phyloP scores from a whole-genome alignment of 345 rosid genomes.

The Mangifera indica region DNA sequence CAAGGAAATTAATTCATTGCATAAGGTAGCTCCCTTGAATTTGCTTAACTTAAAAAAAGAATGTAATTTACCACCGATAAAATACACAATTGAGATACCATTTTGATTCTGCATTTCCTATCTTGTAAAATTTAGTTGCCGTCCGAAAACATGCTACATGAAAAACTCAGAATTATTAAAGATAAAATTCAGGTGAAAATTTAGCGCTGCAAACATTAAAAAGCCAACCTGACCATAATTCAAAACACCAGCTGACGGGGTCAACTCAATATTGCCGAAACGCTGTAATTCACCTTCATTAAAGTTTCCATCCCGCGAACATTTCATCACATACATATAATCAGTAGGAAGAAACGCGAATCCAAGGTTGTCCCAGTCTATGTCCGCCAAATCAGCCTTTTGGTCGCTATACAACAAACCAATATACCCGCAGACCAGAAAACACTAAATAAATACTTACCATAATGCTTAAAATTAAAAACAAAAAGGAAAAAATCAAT shows the following conservation, averaged over 20 bases:
- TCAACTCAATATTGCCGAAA: slow-evolving; percentile 85
- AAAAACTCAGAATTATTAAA: background rate
- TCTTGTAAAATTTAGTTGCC: background rate
- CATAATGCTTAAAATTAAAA: too few relatives aligned
- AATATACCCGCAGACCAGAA: background rate
- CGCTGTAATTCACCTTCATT: slow-evolving; percentile 66
- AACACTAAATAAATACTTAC: background rate
- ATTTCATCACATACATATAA: slow-evolving; percentile 83
- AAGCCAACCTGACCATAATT: slow-evolving; percentile 88
- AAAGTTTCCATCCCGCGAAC: slow-evolving; percentile 52
- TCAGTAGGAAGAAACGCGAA: slow-evolving; percentile 70
- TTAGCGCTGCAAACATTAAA: background rate
- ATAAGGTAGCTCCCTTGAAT: too few relatives aligned
- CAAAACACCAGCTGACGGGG: slow-evolving; percentile 83
- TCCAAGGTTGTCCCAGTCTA: slow-evolving; percentile 91
- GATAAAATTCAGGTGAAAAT: background rate
- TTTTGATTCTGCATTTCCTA: background rate
- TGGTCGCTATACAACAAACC: slow-evolving; percentile 31
- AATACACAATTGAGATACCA: background rate
- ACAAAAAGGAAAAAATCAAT: too few relatives aligned
- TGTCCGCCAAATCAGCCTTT: slow-evolving; percentile 48
- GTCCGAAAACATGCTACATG: background rate
- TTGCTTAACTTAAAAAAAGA: too few relatives aligned
- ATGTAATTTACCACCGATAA: background rate
- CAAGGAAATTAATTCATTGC: too few relatives aligned